Evolutionary conservation across 305 asterid genomes (phyloP).

Genomic region (Fraxinus sp.): DNA sequence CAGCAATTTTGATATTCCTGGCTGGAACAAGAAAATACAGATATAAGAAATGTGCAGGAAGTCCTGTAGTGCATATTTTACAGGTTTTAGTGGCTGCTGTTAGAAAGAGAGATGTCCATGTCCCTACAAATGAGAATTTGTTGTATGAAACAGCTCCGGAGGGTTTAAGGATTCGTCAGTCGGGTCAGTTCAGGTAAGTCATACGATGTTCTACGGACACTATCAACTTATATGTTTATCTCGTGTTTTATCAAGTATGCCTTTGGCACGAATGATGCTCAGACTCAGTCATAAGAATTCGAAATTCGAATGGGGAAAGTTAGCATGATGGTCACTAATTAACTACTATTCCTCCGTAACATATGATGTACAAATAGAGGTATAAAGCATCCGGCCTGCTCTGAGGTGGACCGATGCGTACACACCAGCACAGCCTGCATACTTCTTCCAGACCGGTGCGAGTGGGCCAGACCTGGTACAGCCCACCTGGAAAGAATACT

Average conservation of each 20-base stretch:
- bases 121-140: constrained; percentile 27
- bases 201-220: neutral
- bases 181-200: constrained; percentile 34
- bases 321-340: neutral
- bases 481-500: neutral
- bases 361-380: neutral
- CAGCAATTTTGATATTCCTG: constrained; percentile 36
- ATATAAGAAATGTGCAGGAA: constrained; percentile 41
- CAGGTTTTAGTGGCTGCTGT: constrained; percentile 41
- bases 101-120: constrained; percentile 36
- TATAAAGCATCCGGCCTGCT: neutral
- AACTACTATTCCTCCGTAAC: neutral
- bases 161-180: constrained; percentile 30
- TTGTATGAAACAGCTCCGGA: constrained; percentile 34
- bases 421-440: neutral
- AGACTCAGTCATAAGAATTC: neutral
- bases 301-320: neutral
- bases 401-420: neutral
- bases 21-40: constrained; percentile 40
- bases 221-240: neutral
- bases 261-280: neutral
- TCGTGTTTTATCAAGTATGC: neutral
- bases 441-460: neutral
- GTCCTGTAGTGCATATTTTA: constrained; percentile 47
- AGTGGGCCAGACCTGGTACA: neutral